phyloP scores from a whole-genome alignment of 164 flowering plant genomes.

The Aristolochia californica region DNA sequence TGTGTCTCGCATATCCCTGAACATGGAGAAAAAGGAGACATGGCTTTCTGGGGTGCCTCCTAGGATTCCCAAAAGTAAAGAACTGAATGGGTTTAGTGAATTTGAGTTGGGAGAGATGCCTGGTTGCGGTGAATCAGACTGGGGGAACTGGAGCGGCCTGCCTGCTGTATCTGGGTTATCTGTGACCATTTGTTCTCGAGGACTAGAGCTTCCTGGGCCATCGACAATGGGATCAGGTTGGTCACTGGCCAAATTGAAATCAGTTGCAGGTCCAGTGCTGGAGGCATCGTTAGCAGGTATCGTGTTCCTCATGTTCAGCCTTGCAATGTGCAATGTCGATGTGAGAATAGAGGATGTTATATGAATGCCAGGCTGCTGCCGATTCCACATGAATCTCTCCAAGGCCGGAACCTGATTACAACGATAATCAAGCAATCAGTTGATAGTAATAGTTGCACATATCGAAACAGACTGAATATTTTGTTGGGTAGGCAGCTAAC shows the following conservation, averaged over 20 bases:
- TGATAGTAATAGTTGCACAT: neutral
- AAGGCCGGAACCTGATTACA: conserved; percentile 73
- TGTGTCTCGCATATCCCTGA: conserved; percentile 73
- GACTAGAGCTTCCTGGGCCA: conserved; percentile 9
- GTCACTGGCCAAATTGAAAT: conserved; percentile 21
- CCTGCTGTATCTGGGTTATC: conserved; percentile 15
- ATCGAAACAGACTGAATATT: neutral
- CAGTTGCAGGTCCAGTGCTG: conserved; percentile 23
- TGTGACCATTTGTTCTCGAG: conserved; percentile 25
- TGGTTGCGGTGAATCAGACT: conserved; percentile 27
- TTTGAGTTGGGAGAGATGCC: conserved; percentile 39
- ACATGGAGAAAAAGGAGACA: conserved; percentile 73
- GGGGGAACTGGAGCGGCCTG: conserved; percentile 27
- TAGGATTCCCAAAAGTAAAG: conserved; percentile 66
- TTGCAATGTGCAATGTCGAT: conserved; percentile 87
- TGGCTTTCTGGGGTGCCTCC: conserved; percentile 84
- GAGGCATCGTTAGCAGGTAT: conserved; percentile 21
- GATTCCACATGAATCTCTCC: conserved; percentile 73
- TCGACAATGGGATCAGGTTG: conserved; percentile 19
- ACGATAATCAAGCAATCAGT: neutral
- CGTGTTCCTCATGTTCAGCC: conserved; percentile 61
- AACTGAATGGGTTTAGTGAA: conserved; percentile 60
- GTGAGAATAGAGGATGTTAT: conserved; percentile 91
- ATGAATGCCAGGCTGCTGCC: conserved; percentile 81
- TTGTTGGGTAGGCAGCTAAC: neutral